These are phyloP conservation scores for Plasmodium adleri DNA, from an alignment of 169 alveolate species.

Conservation along the genomic window DNA sequence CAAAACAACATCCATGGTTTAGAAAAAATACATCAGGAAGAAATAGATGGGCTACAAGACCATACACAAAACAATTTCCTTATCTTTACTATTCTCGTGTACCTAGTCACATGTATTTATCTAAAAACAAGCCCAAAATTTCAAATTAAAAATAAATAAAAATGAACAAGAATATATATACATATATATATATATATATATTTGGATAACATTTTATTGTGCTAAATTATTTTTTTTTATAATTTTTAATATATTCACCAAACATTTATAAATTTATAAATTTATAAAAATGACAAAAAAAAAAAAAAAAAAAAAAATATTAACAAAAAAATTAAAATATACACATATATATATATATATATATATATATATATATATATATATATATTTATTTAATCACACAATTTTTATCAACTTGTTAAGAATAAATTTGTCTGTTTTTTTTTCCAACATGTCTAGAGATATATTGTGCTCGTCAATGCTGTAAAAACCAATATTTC, in stretches of 20 bases:
- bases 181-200: background rate
- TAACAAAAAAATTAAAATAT: background rate
- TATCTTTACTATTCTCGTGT: constrained; percentile 38
- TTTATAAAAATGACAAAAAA: background rate
- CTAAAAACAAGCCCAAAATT: constrained; percentile 39
- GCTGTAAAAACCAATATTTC: constrained; percentile 34
- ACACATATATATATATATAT: background rate
- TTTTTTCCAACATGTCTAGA: constrained; percentile 18
- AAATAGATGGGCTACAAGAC: constrained; percentile 82
- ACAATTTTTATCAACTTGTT: constrained; percentile 14
- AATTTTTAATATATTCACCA: background rate
- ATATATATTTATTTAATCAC: background rate
- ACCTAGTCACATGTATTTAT: constrained; percentile 32
- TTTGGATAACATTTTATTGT: background rate
- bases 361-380: background rate
- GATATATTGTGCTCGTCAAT: background rate
- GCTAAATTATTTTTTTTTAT: background rate
- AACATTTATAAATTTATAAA: background rate
- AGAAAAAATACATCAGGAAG: constrained; percentile 82
- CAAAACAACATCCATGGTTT: constrained; percentile 87
- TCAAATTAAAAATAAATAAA: background rate
- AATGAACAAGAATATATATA: background rate
- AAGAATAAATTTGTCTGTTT: constrained; percentile 10
- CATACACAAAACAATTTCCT: constrained; percentile 81
- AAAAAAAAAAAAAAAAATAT: background rate